Base-by-base conservation (phyloP, 306 rosid genomes). In the Lupinus albus region DNA sequence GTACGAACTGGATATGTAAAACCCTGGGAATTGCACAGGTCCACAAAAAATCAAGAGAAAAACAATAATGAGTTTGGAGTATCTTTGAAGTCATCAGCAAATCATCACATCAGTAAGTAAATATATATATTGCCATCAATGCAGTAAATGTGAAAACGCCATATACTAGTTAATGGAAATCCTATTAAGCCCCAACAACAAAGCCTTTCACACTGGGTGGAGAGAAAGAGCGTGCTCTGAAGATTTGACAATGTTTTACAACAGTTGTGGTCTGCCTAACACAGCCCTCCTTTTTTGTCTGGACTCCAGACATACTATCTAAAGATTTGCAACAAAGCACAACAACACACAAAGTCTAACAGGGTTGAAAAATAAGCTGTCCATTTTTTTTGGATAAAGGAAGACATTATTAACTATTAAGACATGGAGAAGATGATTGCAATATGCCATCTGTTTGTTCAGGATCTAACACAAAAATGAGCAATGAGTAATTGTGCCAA, bases 1-100 rank as follows among this genome's bases (percentile, higher is more conserved):
- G 88, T 77, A 72, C 41, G 89, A 76, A 93, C 94, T 42, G 98
- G 98, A 80, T 84, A 87, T 39, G 98, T 90, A 81, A 89, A 93
- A 67, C 97, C 97, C 98, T 93, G 78, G 15, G 70, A 73, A 12
- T 75, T 64, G 39, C 42, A 62, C 52, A 69, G 18, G 47, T 17
- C 56, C 71, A 25, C 55, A 57, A 38, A 50, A 30, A 14, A 33
- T 21, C 10, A 77, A 64, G 65, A 64, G 32, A 12, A n/a, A 73
- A 81, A 73, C 58, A 67, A 6, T 42, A 70, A 53, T 56, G 54
- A 76, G 71, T 47, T 63, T 21, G 41, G 8, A 4, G 1, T 38
- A 61, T 41, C 18, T 35, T 61, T 49, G 12, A 9, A 57, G 53
- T 15, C 17, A 71, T 60, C 64, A 42, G 47, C 11, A 42, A 11